A percentile compares a stretch with the other conserved stretches of the same genome.
phyloP scores from a whole-genome alignment of 1,139 yeast species.

The Kluyveromyces sp. region DNA sequence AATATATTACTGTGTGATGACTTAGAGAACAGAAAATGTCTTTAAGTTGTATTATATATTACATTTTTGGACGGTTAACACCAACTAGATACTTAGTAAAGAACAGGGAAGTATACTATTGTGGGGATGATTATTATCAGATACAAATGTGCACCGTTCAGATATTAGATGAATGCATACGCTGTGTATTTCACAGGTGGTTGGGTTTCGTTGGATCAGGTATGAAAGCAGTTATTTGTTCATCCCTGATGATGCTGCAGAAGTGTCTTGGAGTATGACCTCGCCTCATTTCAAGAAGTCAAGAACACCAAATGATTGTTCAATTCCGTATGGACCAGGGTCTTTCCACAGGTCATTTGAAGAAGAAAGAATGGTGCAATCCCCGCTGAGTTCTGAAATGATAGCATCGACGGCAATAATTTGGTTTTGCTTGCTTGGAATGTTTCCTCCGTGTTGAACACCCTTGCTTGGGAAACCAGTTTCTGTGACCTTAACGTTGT shows the following conservation, averaged over 20 bases:
- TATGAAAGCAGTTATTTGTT: neutral
- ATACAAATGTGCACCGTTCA: neutral
- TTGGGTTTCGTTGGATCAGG: neutral
- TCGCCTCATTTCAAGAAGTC: slow-evolving; percentile 35
- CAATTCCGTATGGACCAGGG: slow-evolving; percentile 81
- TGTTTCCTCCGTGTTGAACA: slow-evolving; percentile 58
- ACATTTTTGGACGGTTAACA: neutral
- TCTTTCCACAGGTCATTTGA: slow-evolving; percentile 78
- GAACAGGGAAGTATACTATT: neutral
- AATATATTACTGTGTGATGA: neutral
- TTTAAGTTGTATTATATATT: neutral
- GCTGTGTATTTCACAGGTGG: neutral
- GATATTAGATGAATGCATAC: neutral
- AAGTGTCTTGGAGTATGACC: neutral
- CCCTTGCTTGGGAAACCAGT: slow-evolving; percentile 89
- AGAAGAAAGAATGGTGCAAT: slow-evolving; percentile 66
- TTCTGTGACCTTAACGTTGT: slow-evolving; percentile 57
- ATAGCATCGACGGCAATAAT: slow-evolving; percentile 56
- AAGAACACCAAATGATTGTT: slow-evolving; percentile 75
- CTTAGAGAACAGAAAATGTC: neutral
- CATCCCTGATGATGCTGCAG: neutral
- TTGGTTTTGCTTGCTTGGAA: slow-evolving; percentile 68
- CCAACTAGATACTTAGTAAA: neutral
- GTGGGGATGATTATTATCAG: neutral
- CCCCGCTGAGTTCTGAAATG: slow-evolving; percentile 46